phyloP scores from a whole-genome alignment of 331 rosid species.

The Pyrus hybrid region DNA sequence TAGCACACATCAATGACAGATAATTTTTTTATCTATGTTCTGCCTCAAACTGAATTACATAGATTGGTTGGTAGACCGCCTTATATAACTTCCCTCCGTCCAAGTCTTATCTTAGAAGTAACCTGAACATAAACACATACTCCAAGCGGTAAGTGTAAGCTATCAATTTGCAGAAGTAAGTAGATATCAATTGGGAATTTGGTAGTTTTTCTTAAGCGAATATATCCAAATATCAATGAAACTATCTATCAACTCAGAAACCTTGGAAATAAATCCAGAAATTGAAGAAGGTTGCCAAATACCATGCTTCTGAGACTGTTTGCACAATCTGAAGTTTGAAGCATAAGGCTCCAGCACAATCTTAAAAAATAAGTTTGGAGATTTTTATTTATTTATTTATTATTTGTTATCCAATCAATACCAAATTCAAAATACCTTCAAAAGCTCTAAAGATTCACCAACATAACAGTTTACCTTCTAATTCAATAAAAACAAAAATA shows the following conservation, averaged over 20 bases:
- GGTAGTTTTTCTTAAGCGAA: neutral
- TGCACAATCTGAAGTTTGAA: neutral
- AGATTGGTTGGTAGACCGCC: neutral
- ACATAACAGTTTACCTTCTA: neutral
- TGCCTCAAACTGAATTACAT: constrained; percentile 7
- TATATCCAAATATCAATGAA: neutral
- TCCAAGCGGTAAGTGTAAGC: neutral
- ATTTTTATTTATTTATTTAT: no score
- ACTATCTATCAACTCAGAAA: neutral
- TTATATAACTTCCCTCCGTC: neutral
- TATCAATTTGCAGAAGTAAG: neutral
- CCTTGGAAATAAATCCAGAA: constrained; percentile 6
- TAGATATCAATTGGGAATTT: neutral
- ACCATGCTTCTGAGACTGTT: neutral
- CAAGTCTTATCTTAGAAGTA: constrained; percentile 5
- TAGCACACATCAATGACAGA: constrained; percentile 18
- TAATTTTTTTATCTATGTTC: constrained; percentile 21
- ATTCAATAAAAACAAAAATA: neutral
- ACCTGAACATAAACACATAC: constrained; percentile 19
- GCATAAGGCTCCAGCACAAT: neutral
- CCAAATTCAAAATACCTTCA: no score
- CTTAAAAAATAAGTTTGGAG: no score
- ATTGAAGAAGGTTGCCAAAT: neutral
- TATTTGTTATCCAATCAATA: no score
- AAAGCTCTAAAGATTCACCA: no score